These are phyloP conservation scores for Dicorynia guianensis DNA, from an alignment of 306 rosid species.

Conservation along the genomic window DNA sequence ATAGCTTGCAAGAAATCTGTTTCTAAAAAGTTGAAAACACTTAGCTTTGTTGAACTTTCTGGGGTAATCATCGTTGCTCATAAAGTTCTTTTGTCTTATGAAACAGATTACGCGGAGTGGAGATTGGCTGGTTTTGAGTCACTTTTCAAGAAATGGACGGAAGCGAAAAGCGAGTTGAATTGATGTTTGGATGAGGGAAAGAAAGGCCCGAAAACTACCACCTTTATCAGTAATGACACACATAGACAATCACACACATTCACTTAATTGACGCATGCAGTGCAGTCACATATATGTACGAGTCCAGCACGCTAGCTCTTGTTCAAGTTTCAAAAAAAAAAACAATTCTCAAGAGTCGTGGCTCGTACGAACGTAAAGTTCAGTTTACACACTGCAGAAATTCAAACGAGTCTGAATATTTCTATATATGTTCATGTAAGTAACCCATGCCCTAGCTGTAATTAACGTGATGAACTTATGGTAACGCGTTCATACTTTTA, in stretches of 20 bases:
- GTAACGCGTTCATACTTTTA: conserved; percentile 32
- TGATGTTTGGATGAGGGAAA: conserved; percentile 22
- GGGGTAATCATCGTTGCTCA: conserved; percentile 32
- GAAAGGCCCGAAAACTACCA: conserved; percentile 28
- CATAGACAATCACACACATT: not conserved
- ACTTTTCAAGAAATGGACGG: conserved; percentile 34
- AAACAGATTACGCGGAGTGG: conserved; percentile 20
- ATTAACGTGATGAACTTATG: not conserved
- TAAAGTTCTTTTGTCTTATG: conserved; percentile 34
- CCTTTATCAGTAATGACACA: conserved; percentile 20
- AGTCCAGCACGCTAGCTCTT: conserved; percentile 5
- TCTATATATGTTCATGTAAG: too few species aligned
- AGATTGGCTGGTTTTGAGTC: conserved; percentile 17
- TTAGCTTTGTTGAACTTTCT: conserved; percentile 43
- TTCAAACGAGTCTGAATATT: too few species aligned
- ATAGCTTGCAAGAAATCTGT: conserved; percentile 50
- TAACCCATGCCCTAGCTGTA: too few species aligned
- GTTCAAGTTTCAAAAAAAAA: not conserved
- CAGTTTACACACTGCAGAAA: too few species aligned
- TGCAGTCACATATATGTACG: conserved; percentile 22
- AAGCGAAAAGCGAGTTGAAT: conserved; percentile 35
- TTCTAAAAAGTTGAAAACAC: conserved; percentile 12
- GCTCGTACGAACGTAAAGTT: too few species aligned
- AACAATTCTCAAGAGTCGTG: too few species aligned
- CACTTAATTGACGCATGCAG: conserved; percentile 29